Conservation (phyloP, 1,139 yeast genomes). For the Sugiyamaella castrensis region DNA sequence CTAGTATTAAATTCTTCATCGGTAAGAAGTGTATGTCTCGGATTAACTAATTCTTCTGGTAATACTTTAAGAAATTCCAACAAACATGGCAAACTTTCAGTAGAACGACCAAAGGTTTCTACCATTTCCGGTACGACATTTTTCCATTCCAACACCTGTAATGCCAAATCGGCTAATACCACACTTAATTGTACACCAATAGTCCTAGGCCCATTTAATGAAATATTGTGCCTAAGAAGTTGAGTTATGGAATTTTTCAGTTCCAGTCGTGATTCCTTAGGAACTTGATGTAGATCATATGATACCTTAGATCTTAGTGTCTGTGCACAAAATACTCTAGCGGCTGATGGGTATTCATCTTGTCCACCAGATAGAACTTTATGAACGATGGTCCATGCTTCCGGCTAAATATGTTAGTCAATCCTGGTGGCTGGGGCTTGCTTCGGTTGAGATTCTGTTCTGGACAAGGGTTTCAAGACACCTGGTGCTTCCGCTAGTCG, state of each 20-base stretch:
- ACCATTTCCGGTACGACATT: constrained; percentile 70
- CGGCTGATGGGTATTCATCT: constrained; percentile 34
- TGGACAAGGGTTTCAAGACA: not conserved
- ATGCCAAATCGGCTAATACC: constrained; percentile 74
- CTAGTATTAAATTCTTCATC: constrained; percentile 75
- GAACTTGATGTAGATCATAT: constrained; percentile 78
- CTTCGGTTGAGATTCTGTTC: too few relatives aligned
- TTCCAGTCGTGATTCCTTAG: constrained; percentile 48
- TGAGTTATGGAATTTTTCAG: constrained; percentile 63
- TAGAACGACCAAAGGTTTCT: constrained; percentile 43
- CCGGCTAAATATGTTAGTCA: constrained; percentile 29
- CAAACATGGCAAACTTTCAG: constrained; percentile 43
- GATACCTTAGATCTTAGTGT: constrained; percentile 73
- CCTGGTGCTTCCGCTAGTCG: too few relatives aligned
- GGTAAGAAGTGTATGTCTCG: constrained; percentile 71
- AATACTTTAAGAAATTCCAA: constrained; percentile 79
- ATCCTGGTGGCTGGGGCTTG: too few relatives aligned
- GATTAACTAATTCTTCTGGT: constrained; percentile 87
- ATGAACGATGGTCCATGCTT: constrained; percentile 42
- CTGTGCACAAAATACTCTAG: constrained; percentile 84
- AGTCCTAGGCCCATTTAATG: constrained; percentile 49
- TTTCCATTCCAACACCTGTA: constrained; percentile 73
- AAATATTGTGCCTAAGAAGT: constrained; percentile 43
- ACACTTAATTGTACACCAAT: constrained; percentile 78
- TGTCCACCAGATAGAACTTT: constrained; percentile 30